Percentiles rank a stretch among this genome's conserved stretches.
Conservation (phyloP, 192 early-diverging fungal species). For the Mortierella antarctica region DNA sequence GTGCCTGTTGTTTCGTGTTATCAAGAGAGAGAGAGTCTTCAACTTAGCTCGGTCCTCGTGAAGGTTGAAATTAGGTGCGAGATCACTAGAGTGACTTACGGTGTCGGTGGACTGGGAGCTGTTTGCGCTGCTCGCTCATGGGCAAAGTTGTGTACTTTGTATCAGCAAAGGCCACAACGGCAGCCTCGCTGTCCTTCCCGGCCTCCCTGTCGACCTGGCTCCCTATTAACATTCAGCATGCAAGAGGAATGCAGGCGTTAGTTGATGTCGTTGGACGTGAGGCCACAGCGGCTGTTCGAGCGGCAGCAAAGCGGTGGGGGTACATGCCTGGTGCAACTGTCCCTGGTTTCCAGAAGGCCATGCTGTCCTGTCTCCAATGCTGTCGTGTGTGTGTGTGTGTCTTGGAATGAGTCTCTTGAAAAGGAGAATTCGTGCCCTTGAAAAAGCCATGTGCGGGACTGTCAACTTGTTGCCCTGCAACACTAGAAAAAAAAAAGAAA, state of each 20-base stretch:
- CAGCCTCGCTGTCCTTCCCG: conserved; percentile 66
- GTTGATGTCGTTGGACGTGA: neutral
- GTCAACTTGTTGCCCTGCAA: too few species aligned
- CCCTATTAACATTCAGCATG: conserved; percentile 43
- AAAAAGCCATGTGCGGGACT: too few species aligned
- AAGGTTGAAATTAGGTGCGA: neutral
- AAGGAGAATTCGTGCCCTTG: too few species aligned
- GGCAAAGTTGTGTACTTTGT: conserved; percentile 70
- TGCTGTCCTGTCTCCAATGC: conserved; percentile 2
- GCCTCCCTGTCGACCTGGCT: conserved; percentile 71
- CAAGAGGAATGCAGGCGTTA: neutral
- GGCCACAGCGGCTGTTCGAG: neutral
- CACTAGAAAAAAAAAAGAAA: too few species aligned
- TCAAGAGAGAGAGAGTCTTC: neutral
- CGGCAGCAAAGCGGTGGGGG: neutral
- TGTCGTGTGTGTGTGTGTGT: too few species aligned
- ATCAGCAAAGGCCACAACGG: conserved; percentile 58
- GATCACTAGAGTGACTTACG: conserved; percentile 55
- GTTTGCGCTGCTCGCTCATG: conserved; percentile 80
- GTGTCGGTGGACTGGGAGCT: conserved; percentile 89
- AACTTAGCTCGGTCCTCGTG: neutral
- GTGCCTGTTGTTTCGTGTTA: conserved; percentile 31
- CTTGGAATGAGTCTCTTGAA: too few species aligned
- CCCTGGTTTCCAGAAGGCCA: conserved; percentile 74
- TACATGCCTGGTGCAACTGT: conserved; percentile 64